Base-by-base conservation (phyloP, 352 stramenopile species). In the Pythium sp. region DNA sequence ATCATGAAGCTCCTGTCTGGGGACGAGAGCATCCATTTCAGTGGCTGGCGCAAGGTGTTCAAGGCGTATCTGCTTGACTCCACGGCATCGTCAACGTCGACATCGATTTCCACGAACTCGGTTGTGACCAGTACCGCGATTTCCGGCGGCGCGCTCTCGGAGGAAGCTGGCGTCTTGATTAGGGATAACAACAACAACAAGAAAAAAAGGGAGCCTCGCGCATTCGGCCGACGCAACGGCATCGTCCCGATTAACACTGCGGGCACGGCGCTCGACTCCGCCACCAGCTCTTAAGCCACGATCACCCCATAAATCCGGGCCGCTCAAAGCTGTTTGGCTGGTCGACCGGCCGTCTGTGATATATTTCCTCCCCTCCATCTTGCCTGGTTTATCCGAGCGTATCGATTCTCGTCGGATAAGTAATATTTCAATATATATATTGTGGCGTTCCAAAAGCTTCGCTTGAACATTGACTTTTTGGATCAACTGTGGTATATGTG, bases 1-100 rank as follows among this genome's bases (percentile, higher is more conserved):
- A 20, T 79, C 4, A 65, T 73, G 60, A 58, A 72, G 22, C 43
- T 78, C 8, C 22, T 62, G 5, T 26, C 12, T 0, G 72, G 74
- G 2, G 32, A n/a, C 6, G 65, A 70, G 62, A 36, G n/a, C 5
- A 77, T 80, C 64, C 47, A 57, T 2, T 14, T 79, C 20, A 15
- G 54, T 9, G 32, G 66, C 30, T 79, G 73, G 74, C 68, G 63
- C 55, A 24, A 46, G 5, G 70, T 58, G n/a, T 77, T 76, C 46
- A 68, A 68, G 36, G 51, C 34, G 34, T 54, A 47, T 14, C n/a
- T 68, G 9, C 62, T 38, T 14, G 51, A 28, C 26, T 22, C 20
- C 2, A 26, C 24, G 5, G 9, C 53, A 26, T 7, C 26, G 11
- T 5, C 14, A 5, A 18, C 24, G 53, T 28, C 26, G 5, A 58